phyloP scores from a whole-genome alignment of 106 monocot genomes.

The Dioscorea alata region DNA sequence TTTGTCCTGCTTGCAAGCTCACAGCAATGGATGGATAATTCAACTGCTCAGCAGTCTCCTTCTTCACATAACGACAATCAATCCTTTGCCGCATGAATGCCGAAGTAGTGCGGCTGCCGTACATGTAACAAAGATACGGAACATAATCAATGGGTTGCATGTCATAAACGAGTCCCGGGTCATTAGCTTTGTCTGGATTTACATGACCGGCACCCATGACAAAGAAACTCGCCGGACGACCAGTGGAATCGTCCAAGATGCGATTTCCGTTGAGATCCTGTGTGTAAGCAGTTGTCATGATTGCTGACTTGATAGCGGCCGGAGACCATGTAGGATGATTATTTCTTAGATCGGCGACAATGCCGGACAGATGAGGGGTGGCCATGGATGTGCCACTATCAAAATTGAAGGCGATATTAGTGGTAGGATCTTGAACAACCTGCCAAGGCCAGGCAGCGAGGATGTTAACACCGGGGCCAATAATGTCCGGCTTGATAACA shows the following conservation, averaged over 20 bases:
- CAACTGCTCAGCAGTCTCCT: not conserved
- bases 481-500: constrained; percentile 7
- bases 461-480: constrained; percentile 1
- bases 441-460: constrained; percentile 1
- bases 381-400: constrained; percentile 14
- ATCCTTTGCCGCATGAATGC: no score
- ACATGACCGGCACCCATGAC: constrained; percentile 37
- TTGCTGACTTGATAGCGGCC: not conserved
- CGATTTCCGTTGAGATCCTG: not conserved
- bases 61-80: no score
- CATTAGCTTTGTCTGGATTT: constrained; percentile 12
- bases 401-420: constrained; percentile 11
- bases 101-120: not conserved
- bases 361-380: not conserved
- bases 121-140: constrained; percentile 17
- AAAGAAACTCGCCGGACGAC: constrained; percentile 7
- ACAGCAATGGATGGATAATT: not conserved
- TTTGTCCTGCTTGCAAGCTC: no score
- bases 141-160: constrained; percentile 21
- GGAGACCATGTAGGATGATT: not conserved
- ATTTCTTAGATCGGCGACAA: not conserved
- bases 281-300: constrained; percentile 1
- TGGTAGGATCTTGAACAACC: not conserved
- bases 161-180: constrained; percentile 34
- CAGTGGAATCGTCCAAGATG: not conserved